Evolutionary conservation across 768 basidiomycete genomes (phyloP).

Genomic region (Tricholoma furcatifolium): DNA sequence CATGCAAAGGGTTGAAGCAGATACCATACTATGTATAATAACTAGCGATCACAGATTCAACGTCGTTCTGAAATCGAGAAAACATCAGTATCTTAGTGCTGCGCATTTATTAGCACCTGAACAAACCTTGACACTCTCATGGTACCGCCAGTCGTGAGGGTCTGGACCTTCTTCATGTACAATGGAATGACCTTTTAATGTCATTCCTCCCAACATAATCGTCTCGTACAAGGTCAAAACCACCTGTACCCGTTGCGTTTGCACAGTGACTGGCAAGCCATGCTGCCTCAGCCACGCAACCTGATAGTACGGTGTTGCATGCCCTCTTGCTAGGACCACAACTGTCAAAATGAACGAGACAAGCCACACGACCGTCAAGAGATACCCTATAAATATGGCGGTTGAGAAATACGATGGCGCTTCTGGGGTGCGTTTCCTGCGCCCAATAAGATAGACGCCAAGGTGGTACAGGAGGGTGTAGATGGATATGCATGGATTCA

Average conservation of each 20-base stretch:
- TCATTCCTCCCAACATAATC: slow-evolving; percentile 23
- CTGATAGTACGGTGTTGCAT: slow-evolving; percentile 15
- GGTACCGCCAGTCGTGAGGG: slow-evolving; percentile 29
- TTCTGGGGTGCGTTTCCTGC: slow-evolving; percentile 21
- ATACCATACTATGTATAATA: slow-evolving; percentile 1
- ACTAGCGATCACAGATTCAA: slow-evolving; percentile 7
- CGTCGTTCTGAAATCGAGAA: slow-evolving; percentile 1
- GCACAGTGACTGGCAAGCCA: slow-evolving; percentile 27
- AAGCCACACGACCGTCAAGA: slow-evolving; percentile 30
- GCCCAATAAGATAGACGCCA: slow-evolving; percentile 24
- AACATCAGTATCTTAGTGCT: neutral
- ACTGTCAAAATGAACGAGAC: slow-evolving; percentile 28
- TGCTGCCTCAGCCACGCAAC: slow-evolving; percentile 19
- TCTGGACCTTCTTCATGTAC: slow-evolving; percentile 28
- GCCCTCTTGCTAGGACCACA: slow-evolving; percentile 21
- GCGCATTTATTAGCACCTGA: neutral
- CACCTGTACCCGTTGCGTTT: slow-evolving; percentile 28
- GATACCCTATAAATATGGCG: slow-evolving; percentile 26
- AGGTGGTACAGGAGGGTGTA: slow-evolving; percentile 30
- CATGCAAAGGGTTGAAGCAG: neutral
- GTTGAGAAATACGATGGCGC: slow-evolving; percentile 34
- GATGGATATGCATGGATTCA: slow-evolving; percentile 28
- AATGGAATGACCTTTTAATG: slow-evolving; percentile 27
- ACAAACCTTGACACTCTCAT: slow-evolving; percentile 12
- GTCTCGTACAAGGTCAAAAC: slow-evolving; percentile 26